A percentile compares a stretch with the other conserved stretches of the same genome.
Conservation (phyloP, 768 basidiomycete species). For the Galerina marginata region DNA sequence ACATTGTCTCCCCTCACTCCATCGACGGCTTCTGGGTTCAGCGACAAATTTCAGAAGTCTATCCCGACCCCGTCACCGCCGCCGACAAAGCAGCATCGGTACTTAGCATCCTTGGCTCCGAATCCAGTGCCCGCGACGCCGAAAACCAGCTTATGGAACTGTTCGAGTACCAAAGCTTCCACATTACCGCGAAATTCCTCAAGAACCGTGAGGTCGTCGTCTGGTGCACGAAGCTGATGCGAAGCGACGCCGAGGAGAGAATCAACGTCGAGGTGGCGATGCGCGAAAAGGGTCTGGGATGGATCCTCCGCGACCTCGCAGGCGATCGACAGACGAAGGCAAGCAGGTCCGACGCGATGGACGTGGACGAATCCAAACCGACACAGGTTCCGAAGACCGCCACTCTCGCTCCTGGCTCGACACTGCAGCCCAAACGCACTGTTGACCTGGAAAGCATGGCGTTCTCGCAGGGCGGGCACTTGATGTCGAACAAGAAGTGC, state of each 20-base stretch:
- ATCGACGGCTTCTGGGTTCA: conserved; percentile 99
- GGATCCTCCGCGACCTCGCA: conserved; percentile 89
- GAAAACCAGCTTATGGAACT: conserved; percentile 97
- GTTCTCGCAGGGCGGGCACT: conserved; percentile 94
- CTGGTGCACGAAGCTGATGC: conserved; percentile 97
- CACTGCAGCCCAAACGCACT: conserved; percentile 80
- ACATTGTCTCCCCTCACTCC: conserved; percentile 84
- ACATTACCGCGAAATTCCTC: conserved; percentile 86
- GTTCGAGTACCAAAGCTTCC: conserved; percentile 92
- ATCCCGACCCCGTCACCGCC: conserved; percentile 93
- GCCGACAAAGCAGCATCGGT: conserved; percentile 89
- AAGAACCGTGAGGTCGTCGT: conserved; percentile 96
- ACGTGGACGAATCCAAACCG: conserved; percentile 65
- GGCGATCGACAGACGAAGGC: conserved; percentile 77
- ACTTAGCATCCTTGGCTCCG: conserved; percentile 84
- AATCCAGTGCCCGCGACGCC: conserved; percentile 86
- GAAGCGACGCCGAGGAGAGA: conserved; percentile 86
- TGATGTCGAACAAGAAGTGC: conserved; percentile 99
- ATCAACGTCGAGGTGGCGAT: conserved; percentile 97
- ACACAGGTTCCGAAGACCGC: conserved; percentile 76
- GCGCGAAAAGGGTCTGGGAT: conserved; percentile 95
- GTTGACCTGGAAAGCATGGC: conserved; percentile 94
- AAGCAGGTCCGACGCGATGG: conserved; percentile 66
- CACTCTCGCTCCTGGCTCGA: conserved; percentile 86
- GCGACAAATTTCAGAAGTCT: conserved; percentile 87